Conservation (phyloP, 2,329 filamentous ascomycete species). For the Diplodia mutila region DNA sequence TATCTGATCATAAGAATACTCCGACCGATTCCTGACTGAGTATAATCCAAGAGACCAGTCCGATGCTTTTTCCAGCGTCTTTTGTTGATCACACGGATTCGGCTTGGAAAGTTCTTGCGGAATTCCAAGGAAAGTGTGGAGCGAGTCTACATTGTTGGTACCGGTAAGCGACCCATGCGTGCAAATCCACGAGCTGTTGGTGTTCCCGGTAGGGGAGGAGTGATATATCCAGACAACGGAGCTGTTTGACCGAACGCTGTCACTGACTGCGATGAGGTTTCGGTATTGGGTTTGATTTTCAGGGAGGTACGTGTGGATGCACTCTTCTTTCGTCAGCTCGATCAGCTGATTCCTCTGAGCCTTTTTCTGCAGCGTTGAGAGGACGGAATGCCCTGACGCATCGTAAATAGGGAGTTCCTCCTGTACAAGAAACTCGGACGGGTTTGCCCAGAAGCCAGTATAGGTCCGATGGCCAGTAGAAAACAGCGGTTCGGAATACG, state of each 20-base stretch:
- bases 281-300: neutral
- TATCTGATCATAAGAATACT: neutral
- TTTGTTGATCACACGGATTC: too few species aligned
- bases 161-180: too few species aligned
- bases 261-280: neutral
- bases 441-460: too few species aligned
- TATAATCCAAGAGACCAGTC: neutral
- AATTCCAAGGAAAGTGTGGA: too few species aligned
- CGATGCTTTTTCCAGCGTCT: neutral
- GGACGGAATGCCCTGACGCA: too few species aligned
- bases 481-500: too few species aligned
- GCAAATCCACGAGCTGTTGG: too few species aligned
- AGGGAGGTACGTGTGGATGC: neutral
- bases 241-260: neutral
- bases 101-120: too few species aligned
- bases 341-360: neutral
- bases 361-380: neutral
- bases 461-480: too few species aligned
- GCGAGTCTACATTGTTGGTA: too few species aligned
- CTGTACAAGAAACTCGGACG: too few species aligned
- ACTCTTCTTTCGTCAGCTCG: neutral
- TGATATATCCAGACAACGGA: neutral
- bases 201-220: neutral
- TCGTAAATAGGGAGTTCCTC: too few species aligned
- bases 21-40: neutral